Conservation (phyloP, 179 eudicot species). For the Silene coronaria region DNA sequence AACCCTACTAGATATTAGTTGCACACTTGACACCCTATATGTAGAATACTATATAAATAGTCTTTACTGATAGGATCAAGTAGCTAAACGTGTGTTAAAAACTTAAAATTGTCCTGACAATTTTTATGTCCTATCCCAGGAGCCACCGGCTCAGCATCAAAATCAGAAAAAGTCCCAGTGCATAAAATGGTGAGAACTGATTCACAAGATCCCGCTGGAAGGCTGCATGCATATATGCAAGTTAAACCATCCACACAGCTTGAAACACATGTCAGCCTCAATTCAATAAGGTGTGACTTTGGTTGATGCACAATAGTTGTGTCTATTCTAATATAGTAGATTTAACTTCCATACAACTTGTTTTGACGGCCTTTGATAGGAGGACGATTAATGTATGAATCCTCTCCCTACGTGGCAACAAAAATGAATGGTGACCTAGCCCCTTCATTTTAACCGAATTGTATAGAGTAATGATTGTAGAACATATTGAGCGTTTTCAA, state of each 20-base stretch:
- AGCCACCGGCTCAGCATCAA: constrained; percentile 28
- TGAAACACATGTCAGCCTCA: constrained; percentile 46
- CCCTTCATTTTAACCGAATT: neutral
- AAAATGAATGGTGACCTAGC: neutral
- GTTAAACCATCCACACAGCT: constrained; percentile 51
- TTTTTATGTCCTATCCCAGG: constrained; percentile 13
- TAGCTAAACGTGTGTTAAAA: constrained; percentile 4
- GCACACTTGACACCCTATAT: neutral
- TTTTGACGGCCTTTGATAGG: neutral
- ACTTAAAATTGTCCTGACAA: constrained; percentile 1
- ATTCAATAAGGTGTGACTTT: constrained; percentile 57
- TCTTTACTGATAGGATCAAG: neutral
- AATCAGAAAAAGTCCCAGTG: constrained; percentile 62
- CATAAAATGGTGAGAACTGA: constrained; percentile 85
- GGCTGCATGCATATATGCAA: constrained; percentile 96
- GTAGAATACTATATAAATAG: neutral
- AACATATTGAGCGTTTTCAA: neutral
- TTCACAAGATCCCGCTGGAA: constrained; percentile 86
- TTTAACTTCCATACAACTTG: neutral
- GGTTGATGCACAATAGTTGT: constrained; percentile 3
- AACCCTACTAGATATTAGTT: neutral
- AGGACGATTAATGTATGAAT: neutral
- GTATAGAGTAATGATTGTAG: neutral
- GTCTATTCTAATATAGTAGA: neutral
- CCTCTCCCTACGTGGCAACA: neutral